These are phyloP conservation scores for Seminavis robusta DNA, from an alignment of 108 stramenopile species.

Conservation along the genomic window DNA sequence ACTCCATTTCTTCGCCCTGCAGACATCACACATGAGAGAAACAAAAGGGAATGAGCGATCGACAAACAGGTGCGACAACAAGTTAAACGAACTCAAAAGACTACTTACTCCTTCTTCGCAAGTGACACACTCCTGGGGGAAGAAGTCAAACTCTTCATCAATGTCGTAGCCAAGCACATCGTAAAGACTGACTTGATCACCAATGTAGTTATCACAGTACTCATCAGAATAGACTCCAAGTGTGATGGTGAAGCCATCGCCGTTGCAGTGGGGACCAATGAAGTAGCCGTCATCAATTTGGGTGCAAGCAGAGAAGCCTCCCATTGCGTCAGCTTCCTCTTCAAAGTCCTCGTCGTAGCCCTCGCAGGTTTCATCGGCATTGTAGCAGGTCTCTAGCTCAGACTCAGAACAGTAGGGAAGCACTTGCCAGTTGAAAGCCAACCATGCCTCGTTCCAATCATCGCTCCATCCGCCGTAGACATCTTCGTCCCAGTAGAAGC, in stretches of 20 bases:
- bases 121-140: conserved; percentile 54
- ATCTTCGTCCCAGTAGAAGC: not conserved
- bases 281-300: conserved; percentile 32
- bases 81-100: not conserved
- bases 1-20: not conserved
- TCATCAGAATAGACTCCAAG: conserved; percentile 77
- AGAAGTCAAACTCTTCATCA: conserved; percentile 24
- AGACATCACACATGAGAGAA: too few species aligned
- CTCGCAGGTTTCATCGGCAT: not conserved
- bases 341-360: not conserved
- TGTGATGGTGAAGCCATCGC: conserved; percentile 58
- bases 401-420: too few species aligned
- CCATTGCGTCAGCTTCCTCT: not conserved
- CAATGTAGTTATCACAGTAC: conserved; percentile 62
- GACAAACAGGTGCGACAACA: not conserved
- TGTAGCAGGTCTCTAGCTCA: conserved; percentile 2
- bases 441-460: too few species aligned
- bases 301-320: not conserved
- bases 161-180: conserved; percentile 38
- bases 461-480: too few species aligned
- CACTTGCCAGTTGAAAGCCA: too few species aligned
- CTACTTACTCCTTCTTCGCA: conserved; percentile 43
- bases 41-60: not conserved
- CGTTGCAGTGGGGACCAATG: conserved; percentile 66
- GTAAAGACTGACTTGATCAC: conserved; percentile 23